A percentile compares a stretch with the other conserved stretches of the same genome.
These are phyloP conservation scores for Lentinula edodes DNA, from an alignment of 768 basidiomycete species.

Conservation along the genomic window DNA sequence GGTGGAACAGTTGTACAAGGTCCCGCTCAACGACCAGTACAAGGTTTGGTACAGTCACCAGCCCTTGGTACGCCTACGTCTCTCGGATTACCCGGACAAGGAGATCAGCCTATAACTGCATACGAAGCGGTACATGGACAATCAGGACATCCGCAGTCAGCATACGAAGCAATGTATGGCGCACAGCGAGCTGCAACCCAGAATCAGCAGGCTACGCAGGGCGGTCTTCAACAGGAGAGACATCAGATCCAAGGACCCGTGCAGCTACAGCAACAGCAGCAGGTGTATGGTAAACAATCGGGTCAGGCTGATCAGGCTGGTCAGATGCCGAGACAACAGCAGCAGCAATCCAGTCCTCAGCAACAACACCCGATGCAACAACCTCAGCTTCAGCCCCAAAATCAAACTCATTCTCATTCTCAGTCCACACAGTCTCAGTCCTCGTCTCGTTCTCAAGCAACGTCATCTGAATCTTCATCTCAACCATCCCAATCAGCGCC, in stretches of 20 bases:
- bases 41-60: neutral
- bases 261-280: neutral
- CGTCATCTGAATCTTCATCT: neutral
- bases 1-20: neutral
- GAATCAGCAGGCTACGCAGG: constrained; percentile 9
- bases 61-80: neutral
- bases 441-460: no score
- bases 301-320: no score
- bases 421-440: no score
- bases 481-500: constrained; percentile 19
- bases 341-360: constrained; percentile 5
- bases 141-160: neutral
- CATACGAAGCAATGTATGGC: neutral
- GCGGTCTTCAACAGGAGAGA: neutral
- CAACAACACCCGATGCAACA: constrained; percentile 26
- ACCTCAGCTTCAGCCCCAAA: constrained; percentile 21
- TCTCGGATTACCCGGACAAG: neutral
- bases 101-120: neutral
- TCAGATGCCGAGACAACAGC: no score
- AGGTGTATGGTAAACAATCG: neutral
- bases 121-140: neutral
- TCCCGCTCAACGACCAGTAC: neutral
- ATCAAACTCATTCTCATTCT: neutral
- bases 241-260: neutral
- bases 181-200: constrained; percentile 8